These are phyloP conservation scores for Nemania serpens DNA, from an alignment of 2,329 filamentous ascomycete genomes.

Conservation along the genomic window DNA sequence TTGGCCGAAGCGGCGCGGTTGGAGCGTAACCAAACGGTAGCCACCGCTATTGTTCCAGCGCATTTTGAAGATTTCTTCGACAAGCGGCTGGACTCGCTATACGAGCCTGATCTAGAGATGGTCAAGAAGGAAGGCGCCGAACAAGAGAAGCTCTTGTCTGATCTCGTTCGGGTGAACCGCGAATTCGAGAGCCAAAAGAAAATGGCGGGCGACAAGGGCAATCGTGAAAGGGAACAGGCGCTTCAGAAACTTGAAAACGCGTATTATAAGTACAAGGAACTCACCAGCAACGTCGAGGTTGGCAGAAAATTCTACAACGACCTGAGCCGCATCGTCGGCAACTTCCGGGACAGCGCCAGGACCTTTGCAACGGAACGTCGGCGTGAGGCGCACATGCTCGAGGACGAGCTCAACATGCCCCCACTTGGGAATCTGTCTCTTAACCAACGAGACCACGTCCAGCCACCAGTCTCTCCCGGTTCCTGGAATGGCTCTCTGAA, in stretches of 20 bases:
- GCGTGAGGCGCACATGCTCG: slow-evolving; percentile 75
- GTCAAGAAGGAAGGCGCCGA: slow-evolving; percentile 74
- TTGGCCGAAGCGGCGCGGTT: slow-evolving; percentile 81
- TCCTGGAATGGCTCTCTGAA: slow-evolving; percentile 15
- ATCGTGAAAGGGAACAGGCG: slow-evolving; percentile 79
- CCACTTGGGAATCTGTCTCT: slow-evolving; percentile 38
- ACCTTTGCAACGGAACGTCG: slow-evolving; percentile 81
- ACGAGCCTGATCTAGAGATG: slow-evolving; percentile 76
- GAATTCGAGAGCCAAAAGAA: slow-evolving; percentile 76
- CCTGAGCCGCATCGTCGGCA: slow-evolving; percentile 80
- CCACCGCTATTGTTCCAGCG: slow-evolving; percentile 80
- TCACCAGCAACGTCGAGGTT: slow-evolving; percentile 87
- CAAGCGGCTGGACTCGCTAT: slow-evolving; percentile 72
- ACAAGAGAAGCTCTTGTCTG: slow-evolving; percentile 71
- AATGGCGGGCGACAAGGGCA: slow-evolving; percentile 62
- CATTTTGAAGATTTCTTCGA: slow-evolving; percentile 95
- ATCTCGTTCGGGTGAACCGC: slow-evolving; percentile 75
- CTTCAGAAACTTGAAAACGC: slow-evolving; percentile 88
- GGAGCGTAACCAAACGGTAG: slow-evolving; percentile 78
- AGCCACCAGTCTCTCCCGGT: slow-evolving; percentile 5
- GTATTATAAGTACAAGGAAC: slow-evolving; percentile 95
- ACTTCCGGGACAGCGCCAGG: slow-evolving; percentile 76
- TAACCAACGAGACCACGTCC: slow-evolving; percentile 23
- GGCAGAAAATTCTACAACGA: slow-evolving; percentile 98
- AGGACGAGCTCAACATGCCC: slow-evolving; percentile 43